phyloP scores from a whole-genome alignment of 768 basidiomycete species.

The Podaxis sp. region DNA sequence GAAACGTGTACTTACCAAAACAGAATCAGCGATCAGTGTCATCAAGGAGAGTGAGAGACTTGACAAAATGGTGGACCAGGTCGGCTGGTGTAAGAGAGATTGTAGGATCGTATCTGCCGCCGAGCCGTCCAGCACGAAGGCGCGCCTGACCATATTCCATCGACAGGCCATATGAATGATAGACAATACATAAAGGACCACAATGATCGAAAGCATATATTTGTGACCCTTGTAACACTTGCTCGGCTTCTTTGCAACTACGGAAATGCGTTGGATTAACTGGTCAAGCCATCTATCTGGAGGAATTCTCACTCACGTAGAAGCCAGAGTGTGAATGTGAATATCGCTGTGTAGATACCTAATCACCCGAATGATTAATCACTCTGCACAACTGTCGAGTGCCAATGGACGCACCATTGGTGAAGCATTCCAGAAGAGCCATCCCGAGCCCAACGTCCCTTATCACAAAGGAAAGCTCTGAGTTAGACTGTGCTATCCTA shows the following conservation, averaged over 20 bases:
- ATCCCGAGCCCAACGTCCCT: conserved; percentile 12
- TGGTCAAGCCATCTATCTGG: background rate
- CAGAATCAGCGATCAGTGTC: conserved; percentile 10
- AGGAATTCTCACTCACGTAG: background rate
- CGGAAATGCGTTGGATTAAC: background rate
- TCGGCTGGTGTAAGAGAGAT: background rate
- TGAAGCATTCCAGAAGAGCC: conserved; percentile 9
- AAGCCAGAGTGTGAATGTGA: conserved; percentile 4
- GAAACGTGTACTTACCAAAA: background rate
- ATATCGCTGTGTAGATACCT: conserved; percentile 11
- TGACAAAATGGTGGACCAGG: conserved; percentile 4
- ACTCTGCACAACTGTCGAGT: background rate
- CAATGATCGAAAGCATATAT: conserved; percentile 3
- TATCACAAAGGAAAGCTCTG: conserved; percentile 3
- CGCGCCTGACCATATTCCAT: conserved; percentile 8
- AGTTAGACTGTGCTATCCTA: background rate
- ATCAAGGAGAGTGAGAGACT: conserved; percentile 8
- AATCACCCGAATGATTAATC: background rate
- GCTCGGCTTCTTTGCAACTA: background rate
- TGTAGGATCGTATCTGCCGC: background rate
- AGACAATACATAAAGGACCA: background rate
- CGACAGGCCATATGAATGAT: conserved; percentile 5
- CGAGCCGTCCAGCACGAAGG: conserved; percentile 1
- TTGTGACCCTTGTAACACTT: background rate
- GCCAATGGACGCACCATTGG: background rate